Evolutionary conservation across 2,329 filamentous ascomycete species (phyloP).

Genomic region (Ophiostoma novo-ulmi): DNA sequence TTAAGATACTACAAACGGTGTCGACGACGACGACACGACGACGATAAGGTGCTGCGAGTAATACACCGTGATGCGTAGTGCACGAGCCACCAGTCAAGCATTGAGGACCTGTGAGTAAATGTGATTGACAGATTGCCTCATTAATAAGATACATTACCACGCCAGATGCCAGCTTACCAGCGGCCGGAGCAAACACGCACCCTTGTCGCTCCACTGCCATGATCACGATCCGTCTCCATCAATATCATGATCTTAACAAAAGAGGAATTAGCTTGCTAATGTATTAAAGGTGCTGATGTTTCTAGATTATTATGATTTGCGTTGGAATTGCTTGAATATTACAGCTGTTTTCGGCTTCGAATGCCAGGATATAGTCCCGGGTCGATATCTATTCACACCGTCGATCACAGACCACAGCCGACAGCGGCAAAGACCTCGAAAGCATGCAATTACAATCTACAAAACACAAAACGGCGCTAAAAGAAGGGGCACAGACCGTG

Average conservation of each 20-base stretch:
- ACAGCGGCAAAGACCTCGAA: not conserved
- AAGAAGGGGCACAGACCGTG: slow-evolving; percentile 2
- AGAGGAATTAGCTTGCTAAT: not conserved
- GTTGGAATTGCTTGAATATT: not conserved
- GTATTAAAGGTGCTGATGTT: not conserved
- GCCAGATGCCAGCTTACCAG: not conserved
- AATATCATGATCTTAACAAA: not conserved
- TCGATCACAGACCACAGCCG: not conserved
- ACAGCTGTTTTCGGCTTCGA: not conserved
- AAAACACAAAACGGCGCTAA: slow-evolving; percentile 3
- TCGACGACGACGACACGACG: not conserved
- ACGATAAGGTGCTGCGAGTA: not conserved
- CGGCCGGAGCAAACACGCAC: not conserved
- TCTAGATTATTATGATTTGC: not conserved
- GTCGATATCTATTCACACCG: not conserved
- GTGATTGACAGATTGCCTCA: not conserved
- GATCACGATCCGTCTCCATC: not conserved
- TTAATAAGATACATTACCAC: no score
- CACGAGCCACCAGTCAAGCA: not conserved
- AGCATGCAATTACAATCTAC: not conserved
- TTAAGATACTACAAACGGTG: not conserved
- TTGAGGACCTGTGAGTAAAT: not conserved
- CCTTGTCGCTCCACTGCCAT: not conserved
- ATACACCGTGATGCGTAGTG: not conserved
- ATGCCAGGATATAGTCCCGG: not conserved